Evolutionary conservation across 495 filamentous ascomycete genomes (phyloP), one percentile per base, ranked within the genome.

Genomic region (Penicillium simplicissimum): DNA sequence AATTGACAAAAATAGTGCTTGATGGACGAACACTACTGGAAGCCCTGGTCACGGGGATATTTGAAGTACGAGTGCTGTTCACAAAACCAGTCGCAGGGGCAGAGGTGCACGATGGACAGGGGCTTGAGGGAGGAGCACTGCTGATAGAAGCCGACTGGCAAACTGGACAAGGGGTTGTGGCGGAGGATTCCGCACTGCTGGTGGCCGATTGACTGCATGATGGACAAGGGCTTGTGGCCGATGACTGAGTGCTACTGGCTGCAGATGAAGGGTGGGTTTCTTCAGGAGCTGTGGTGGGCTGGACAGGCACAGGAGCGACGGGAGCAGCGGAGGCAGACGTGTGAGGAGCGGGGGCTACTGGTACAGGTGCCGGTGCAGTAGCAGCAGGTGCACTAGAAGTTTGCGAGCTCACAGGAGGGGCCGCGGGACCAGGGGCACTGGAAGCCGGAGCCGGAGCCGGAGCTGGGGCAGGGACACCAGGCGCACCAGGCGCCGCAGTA

Each of bases 401-500:
- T 15, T 55, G 42, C 33, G 51, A 53, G 19, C 19, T 53, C 35
- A n/a, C 51, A 37, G 31, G 9, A 8, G 51, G n/a, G 51, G 51
- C 34, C 19, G 51, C 31, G 35, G 31, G 8, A 13, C 43, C 21
- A 2, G 9, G 3, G 21, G 9, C 19, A 25, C 19, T 25, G 43
- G 43, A 47, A 47, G 10, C 9, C 14, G 23, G 49, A 52, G 15
- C 25, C 8, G 7, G 56, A n/a, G 17, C 40, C 49, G 10, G 52
- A 52, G 52, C 45, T 43, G 64, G 23, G 1, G 33, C 49, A 35
- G 64, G 60, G 14, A 61, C 52, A 43, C 38, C 35, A 9, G 66
- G 59, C 10, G 48, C 25, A 36, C 59, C 61, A 35, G 68, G 58
- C 49, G 40, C 35, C 53, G 42, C 55, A 33, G 63, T 33, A 15